These are phyloP conservation scores for Cercospora sp. DNA, from an alignment of 2,329 filamentous ascomycete genomes.

Conservation along the genomic window DNA sequence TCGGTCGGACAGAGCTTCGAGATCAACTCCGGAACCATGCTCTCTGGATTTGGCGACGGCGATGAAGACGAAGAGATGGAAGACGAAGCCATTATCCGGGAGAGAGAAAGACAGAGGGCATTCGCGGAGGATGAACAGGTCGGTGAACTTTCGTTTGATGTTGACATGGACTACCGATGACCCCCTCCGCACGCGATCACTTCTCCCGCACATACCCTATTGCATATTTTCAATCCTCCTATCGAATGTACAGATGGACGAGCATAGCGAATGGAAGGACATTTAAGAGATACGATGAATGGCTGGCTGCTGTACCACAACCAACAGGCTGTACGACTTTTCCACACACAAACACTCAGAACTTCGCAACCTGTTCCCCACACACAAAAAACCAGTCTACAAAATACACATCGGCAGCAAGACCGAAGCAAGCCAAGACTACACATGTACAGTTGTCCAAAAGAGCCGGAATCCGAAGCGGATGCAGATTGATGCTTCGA, in stretches of 20 bases:
- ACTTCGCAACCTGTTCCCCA: conserved; percentile 10
- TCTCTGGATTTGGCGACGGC: conserved; percentile 90
- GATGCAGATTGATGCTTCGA: not conserved
- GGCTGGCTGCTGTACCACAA: conserved; percentile 15
- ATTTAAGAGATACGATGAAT: conserved; percentile 12
- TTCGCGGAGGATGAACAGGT: conserved; percentile 61
- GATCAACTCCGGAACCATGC: conserved; percentile 40
- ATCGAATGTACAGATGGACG: conserved; percentile 16
- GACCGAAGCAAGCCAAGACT: conserved; percentile 3
- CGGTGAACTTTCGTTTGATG: conserved; percentile 64
- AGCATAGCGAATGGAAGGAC: conserved; percentile 16
- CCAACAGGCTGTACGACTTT: conserved; percentile 14
- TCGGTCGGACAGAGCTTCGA: conserved; percentile 39
- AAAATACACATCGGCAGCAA: conserved; percentile 2
- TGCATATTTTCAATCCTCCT: conserved; percentile 10
- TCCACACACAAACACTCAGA: conserved; percentile 1
- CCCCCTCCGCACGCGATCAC: conserved; percentile 19
- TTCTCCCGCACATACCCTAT: conserved; percentile 16
- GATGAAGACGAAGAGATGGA: conserved; percentile 95
- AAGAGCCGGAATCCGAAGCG: conserved; percentile 10
- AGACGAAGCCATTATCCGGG: conserved; percentile 45
- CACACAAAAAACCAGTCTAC: not conserved
- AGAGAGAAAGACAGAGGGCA: conserved; percentile 36
- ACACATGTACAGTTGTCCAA: conserved; percentile 5
- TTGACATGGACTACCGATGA: conserved; percentile 62